These are phyloP conservation scores for Cordia subcordata DNA, from an alignment of 257 asterid genomes.

Conservation along the genomic window DNA sequence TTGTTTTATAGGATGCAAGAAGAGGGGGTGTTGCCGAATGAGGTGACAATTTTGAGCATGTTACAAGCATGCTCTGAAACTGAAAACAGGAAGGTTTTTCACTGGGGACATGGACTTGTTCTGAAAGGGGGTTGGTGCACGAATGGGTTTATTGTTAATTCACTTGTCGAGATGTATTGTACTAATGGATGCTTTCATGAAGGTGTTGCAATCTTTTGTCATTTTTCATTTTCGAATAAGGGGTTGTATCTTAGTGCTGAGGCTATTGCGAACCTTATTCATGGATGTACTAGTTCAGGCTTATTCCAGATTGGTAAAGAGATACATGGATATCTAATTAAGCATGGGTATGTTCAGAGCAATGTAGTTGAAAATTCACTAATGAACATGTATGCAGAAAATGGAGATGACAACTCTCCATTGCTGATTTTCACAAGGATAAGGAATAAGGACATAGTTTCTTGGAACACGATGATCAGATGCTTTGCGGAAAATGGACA, in stretches of 20 bases:
- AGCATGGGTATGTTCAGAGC: slow-evolving; percentile 34
- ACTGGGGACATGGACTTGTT: slow-evolving; percentile 41
- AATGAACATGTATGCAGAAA: slow-evolving; percentile 36
- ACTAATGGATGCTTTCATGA: slow-evolving; percentile 26
- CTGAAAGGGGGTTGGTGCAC: slow-evolving; percentile 29
- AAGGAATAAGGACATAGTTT: slow-evolving; percentile 30
- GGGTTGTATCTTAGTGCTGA: slow-evolving; percentile 32
- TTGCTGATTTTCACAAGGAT: slow-evolving; percentile 27
- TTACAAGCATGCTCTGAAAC: slow-evolving; percentile 32
- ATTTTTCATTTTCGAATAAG: slow-evolving; percentile 26
- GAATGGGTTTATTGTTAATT: slow-evolving; percentile 29
- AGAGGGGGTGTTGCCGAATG: slow-evolving; percentile 36
- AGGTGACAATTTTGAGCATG: slow-evolving; percentile 25
- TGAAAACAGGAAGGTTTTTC: slow-evolving; percentile 15
- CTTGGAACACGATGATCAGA: slow-evolving; percentile 47
- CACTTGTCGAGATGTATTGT: slow-evolving; percentile 37
- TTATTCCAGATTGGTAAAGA: slow-evolving; percentile 23
- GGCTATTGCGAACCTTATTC: slow-evolving; percentile 45
- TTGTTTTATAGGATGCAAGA: slow-evolving; percentile 33
- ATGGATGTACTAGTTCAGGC: slow-evolving; percentile 24
- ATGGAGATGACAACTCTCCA: slow-evolving; percentile 19
- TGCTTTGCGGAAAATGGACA: slow-evolving; percentile 36
- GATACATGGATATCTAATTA: slow-evolving; percentile 43
- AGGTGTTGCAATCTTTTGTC: slow-evolving; percentile 19
- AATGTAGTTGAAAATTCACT: slow-evolving; percentile 36